Base-by-base conservation (phyloP, 495 filamentous ascomycete genomes). In the Venustampulla echinocandica region DNA sequence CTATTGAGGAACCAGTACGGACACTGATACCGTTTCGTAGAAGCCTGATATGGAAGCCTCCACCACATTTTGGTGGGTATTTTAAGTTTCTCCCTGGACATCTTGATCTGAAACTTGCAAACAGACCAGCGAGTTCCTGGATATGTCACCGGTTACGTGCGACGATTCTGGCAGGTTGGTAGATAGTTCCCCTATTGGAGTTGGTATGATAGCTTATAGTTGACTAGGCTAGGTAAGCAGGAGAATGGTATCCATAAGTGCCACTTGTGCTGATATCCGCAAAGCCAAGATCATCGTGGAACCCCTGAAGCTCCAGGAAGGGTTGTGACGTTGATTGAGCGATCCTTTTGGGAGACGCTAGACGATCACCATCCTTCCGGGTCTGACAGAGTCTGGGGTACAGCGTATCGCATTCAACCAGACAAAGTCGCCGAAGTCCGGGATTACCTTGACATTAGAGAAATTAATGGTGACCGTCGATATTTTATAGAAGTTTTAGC, bases 11-110 rank as follows among this genome's bases (percentile, higher is more conserved):
- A 7, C 27, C n/a, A 30, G 27, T 7, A 30, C 27, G n/a, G n/a
- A 30, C 7, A 32, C 57, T 50, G 48, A 63, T 52, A 42, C 41
- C 53, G 34, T 46, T 42, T 23, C 24, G 22, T 47, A 97, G 90
- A 64, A 94, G 87, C 50, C 69, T 98, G 62, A 97, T 98, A 47
- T 98, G 90, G 90, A 98, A 98, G 62, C 90, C 92, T 19, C 93
- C 92, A 39, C 92, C 93, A 41, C 85, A 95, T 60, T 95, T 81
- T 62, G 90, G 92, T 96, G 80, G 45, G 70, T 64, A 9, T 43
- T 28, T 46, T n/a, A 19, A 4, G 14, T 6, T 15, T 22, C 19
- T 50, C 28, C 28, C 35, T 30, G 43, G 21, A 42, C 27, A 46
- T 40, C 6, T 39, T 19, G 3, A 23, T 24, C 18, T 41, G 46